Base-by-base conservation (phyloP, 805 yeast genomes). In the Suhomyces vadensis region DNA sequence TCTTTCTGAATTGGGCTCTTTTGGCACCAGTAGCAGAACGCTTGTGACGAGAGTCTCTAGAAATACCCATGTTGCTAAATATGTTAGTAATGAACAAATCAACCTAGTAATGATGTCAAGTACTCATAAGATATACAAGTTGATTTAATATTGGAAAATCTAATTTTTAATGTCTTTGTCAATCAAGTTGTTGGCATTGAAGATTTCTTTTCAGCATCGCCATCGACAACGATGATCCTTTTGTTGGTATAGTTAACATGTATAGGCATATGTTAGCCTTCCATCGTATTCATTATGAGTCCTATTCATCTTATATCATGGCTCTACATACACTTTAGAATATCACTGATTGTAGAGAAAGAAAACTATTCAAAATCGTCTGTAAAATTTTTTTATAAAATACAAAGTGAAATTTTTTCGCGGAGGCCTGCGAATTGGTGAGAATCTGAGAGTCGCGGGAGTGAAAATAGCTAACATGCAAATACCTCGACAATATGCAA, bases 11-110 rank as follows among this genome's bases (percentile, higher is more conserved):
- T 79, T 90, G 96, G 78, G 98, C 98, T 80, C 97, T 90, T 81
- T 90, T 91, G 75, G 99, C 99, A 87, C 99, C 99, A 73, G 99
- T 91, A 78, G 95, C 96, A 69, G 97, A 79, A 80, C 99, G 95
- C 88, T 92, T 92, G 91, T 94, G 99, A 82, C 97, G 97, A 78
- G 99, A 92, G 84, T 94, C 98, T 84, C 99, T 92, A 79, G 98
- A 90, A 87, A 92, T 92, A 91, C 99, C 98, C 99, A 92, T 92
- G 76, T 75, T 86, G 71, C 53, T 50, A 40, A 19, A 36, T 14
- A 23, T 29, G 61, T 53, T 58, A 58, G 61, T 56, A 56, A 33
- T 19, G 20, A 29, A 29, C 8, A 13, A 27, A 27, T 14, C n/a
- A n/a, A n/a, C n/a, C n/a, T n/a, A n/a, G n/a, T n/a, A n/a, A n/a